phyloP scores from a whole-genome alignment of 768 basidiomycete genomes.

The Leccinellum luteum region DNA sequence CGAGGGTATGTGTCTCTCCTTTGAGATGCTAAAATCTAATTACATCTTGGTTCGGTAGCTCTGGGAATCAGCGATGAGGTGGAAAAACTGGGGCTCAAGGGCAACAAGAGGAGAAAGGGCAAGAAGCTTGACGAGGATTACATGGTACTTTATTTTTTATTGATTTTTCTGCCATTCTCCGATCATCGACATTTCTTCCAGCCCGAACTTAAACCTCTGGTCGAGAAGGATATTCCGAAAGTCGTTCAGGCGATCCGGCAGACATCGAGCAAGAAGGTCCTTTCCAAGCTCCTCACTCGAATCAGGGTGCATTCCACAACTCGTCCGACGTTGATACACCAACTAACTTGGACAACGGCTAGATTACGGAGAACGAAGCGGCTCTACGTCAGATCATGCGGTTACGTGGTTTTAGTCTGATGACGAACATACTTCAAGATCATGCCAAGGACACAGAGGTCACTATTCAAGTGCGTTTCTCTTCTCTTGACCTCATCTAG shows the following conservation, averaged over 20 bases:
- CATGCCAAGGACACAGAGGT: constrained; percentile 68
- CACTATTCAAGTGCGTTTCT: constrained; percentile 56
- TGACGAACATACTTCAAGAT: constrained; percentile 86
- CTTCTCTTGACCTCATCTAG: neutral
- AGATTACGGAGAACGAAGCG: constrained; percentile 84
- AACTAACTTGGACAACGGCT: neutral
- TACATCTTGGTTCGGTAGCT: constrained; percentile 43
- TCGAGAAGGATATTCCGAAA: constrained; percentile 81
- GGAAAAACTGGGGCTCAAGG: constrained; percentile 79
- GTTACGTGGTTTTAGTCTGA: constrained; percentile 87
- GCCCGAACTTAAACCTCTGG: constrained; percentile 76
- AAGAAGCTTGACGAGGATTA: constrained; percentile 96
- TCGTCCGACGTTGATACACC: neutral
- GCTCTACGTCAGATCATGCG: constrained; percentile 85
- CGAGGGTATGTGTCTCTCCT: constrained; percentile 55
- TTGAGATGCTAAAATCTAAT: neutral
- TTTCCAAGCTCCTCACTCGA: constrained; percentile 79
- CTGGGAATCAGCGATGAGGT: constrained; percentile 93
- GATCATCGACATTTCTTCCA: constrained; percentile 28
- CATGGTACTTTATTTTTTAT: constrained; percentile 47
- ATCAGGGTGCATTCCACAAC: constrained; percentile 57
- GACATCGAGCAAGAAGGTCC: constrained; percentile 76
- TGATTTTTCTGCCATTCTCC: neutral
- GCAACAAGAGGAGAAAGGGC: constrained; percentile 83
- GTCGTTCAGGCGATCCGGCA: constrained; percentile 90